Evolutionary conservation across 352 stramenopile species (phyloP), one percentile per base, ranked within the genome.

Genomic region (Globisporangium polare): DNA sequence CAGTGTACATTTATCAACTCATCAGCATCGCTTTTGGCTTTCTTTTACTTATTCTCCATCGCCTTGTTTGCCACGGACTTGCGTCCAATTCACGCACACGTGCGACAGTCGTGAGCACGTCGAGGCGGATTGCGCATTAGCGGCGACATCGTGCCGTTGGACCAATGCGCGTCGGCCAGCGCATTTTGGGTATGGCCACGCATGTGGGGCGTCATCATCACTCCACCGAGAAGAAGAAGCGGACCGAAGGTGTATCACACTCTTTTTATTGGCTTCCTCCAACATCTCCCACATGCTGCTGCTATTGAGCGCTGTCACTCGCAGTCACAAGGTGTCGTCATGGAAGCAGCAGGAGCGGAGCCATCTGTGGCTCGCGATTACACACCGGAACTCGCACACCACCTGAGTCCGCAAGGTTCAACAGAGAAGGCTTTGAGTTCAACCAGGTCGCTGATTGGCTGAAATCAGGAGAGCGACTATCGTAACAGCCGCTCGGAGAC

Each of bases 351-450:
- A 37, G 33, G 20, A 58, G 3, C 37, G 52, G 27, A 58, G 52
- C 52, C 52, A 58, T 58, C 52, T 58, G 39, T 13, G 33, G 12
- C 13, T 54, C 49, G 49, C 49, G 49, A 54, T 54, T 54, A 54
- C 49, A 54, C 49, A 54, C 49, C 49, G 49, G 26, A 35, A 33
- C 29, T 33, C 29, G n/a, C n/a, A n/a, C n/a, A n/a, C n/a, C n/a
- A 54, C 18, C 33, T 37, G 33, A 37, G 33, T 37, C 33, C 33
- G 33, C 39, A 45, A 45, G 17, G 27, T 49, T 58, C 33, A 58
- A 43, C 33, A 15, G 33, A 43, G 15, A 37, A 37, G 33, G 33
- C 5, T 18, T 45, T 58, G 52, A 37, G 26, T 58, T 58, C 52
- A 58, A 58, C 39, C 22, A 18, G 17, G 4, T 1, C 35, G 3